Evolutionary conservation across 2,329 filamentous ascomycete species (phyloP).

Genomic region (Aspergillus spinulosporus): DNA sequence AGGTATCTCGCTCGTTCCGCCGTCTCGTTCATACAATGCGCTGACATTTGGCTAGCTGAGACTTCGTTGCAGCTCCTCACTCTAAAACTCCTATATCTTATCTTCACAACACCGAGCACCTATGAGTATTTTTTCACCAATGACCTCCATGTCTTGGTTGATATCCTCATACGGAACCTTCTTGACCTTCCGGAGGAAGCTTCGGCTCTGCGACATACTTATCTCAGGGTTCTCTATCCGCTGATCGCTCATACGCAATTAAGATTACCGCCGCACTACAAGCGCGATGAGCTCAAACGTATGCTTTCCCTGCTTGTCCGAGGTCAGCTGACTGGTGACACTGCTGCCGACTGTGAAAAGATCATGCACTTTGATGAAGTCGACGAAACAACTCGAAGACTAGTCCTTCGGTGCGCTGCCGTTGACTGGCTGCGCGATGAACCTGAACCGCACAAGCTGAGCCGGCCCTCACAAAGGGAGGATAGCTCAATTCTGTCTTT

Average conservation of each 20-base stretch:
- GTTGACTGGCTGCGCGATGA: conserved; percentile 50
- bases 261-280: conserved; percentile 83
- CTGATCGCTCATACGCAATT: conserved; percentile 90
- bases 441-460: conserved; percentile 17
- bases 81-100: conserved; percentile 87
- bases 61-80: conserved; percentile 95
- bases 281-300: conserved; percentile 77
- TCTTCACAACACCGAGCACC: conserved; percentile 88
- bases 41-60: conserved; percentile 57
- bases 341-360: conserved; percentile 45
- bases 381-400: conserved; percentile 51
- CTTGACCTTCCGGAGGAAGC: conserved; percentile 87
- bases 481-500: conserved; percentile 19
- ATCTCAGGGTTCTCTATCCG: conserved; percentile 87
- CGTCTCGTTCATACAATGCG: neutral
- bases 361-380: conserved; percentile 53
- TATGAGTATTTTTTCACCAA: conserved; percentile 99
- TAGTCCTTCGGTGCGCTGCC: conserved; percentile 48
- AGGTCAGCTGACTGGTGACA: conserved; percentile 65
- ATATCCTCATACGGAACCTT: conserved; percentile 96
- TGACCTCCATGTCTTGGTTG: conserved; percentile 87
- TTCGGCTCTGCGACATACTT: conserved; percentile 77
- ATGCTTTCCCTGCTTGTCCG: conserved; percentile 72
- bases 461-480: conserved; percentile 2
- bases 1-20: conserved; percentile 44